These are phyloP conservation scores for Byssoonygena ceratinophila DNA, from an alignment of 2,329 filamentous ascomycete species.

Conservation along the genomic window DNA sequence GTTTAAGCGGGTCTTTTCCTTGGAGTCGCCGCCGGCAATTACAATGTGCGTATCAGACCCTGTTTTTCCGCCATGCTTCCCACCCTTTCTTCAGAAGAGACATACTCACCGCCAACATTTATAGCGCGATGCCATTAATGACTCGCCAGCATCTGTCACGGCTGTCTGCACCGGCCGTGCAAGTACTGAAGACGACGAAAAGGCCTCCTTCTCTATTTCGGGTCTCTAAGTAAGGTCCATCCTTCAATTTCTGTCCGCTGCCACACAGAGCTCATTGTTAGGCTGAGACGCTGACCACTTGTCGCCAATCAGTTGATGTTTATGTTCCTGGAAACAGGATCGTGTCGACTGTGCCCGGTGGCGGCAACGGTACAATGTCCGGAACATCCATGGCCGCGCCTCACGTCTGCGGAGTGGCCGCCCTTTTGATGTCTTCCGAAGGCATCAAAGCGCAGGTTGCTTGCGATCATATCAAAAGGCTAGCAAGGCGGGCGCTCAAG, in stretches of 20 bases:
- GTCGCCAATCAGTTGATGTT: slow-evolving; percentile 38
- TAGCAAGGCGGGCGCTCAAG: slow-evolving; percentile 34
- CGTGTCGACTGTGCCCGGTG: slow-evolving; percentile 40
- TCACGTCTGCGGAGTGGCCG: slow-evolving; percentile 45
- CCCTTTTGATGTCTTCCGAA: slow-evolving; percentile 44
- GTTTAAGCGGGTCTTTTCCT: slow-evolving; percentile 31
- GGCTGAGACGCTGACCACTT: background rate
- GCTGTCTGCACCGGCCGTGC: slow-evolving; percentile 35
- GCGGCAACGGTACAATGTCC: slow-evolving; percentile 38
- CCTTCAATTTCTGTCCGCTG: background rate
- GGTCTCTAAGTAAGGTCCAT: slow-evolving; percentile 25
- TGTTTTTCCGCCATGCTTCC: background rate
- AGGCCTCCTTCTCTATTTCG: slow-evolving; percentile 34
- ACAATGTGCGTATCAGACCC: background rate
- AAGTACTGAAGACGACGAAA: slow-evolving; percentile 24
- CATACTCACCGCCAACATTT: background rate
- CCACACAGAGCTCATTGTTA: background rate
- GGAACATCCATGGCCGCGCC: slow-evolving; percentile 32
- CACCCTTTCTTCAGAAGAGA: background rate
- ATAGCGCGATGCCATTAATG: slow-evolving; percentile 24
- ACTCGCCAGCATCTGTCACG: slow-evolving; percentile 31
- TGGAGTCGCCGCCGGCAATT: slow-evolving; percentile 35
- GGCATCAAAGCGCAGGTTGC: slow-evolving; percentile 38
- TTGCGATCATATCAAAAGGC: slow-evolving; percentile 41
- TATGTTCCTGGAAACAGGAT: slow-evolving; percentile 48